Evolutionary conservation across 371 early-diverging fungal species (phyloP), one percentile per base, ranked within the genome.

Genomic region (Lichtheimia ramosa): DNA sequence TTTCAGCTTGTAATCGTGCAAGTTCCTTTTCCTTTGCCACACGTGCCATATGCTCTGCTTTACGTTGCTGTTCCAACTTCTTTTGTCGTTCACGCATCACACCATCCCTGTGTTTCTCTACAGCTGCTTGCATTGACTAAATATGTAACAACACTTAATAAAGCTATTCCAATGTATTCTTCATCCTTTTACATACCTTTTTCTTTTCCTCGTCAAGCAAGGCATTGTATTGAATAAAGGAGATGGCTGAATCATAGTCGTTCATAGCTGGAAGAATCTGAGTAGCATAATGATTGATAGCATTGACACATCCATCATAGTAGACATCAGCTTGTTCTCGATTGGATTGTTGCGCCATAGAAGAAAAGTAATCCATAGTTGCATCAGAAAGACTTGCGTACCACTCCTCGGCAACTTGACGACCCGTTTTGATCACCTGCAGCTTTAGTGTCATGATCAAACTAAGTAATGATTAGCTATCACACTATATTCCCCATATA

Each of bases 141-240:
- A 52, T 15, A 24, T 10, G 16, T 16, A 21, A 21, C 5, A 21
- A 13, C n/a, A 46, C 2, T 34, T 34, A 34, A 10, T 34, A 4
- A 34, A 34, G 10, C 8, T 0, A 21, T 21, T 16, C 16, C 13
- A 41, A 12, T 40, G 20, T 8, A 61, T 68, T 28, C 53, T 51
- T 13, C 42, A 41, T 16, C 7, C 10, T 61, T 28, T 25, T 25
- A 18, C 49, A 56, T 73, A 79, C 79, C 68, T 70, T 57, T 55
- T 69, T 74, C 54, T 66, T 64, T 12, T 65, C 52, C 14, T 74
- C 73, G 3, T 65, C 27, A 10, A 75, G 18, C 10, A 70, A 54
- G 14, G 72, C 41, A 42, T 79, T 79, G 34, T 74, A 79, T 28
- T 79, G 62, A 14, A 75, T 18, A 55, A 79, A 79, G 14, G 64